Conservation (phyloP, 768 basidiomycete species). For the Phaffia tasmanica region DNA sequence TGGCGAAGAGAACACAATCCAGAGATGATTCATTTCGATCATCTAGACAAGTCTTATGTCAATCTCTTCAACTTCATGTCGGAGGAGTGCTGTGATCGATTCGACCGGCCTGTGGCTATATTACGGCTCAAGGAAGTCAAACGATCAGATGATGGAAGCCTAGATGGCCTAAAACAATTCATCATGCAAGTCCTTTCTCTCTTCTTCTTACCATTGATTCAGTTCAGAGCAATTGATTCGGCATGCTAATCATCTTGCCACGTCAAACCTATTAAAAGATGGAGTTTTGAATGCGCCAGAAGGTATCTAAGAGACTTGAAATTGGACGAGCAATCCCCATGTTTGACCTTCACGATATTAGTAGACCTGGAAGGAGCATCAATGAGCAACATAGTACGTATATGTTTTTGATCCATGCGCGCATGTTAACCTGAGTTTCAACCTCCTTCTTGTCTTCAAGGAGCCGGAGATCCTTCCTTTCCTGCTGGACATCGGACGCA, state of each 20-base stretch:
- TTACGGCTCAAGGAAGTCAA: slow-evolving; percentile 31
- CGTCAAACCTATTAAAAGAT: not conserved
- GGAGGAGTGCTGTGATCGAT: slow-evolving; percentile 28
- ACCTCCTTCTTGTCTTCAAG: slow-evolving; percentile 24
- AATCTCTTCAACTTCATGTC: slow-evolving; percentile 35
- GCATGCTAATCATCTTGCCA: not conserved
- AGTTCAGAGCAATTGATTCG: no score
- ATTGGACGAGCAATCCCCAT: not conserved
- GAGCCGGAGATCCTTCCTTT: slow-evolving; percentile 37
- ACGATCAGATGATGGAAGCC: slow-evolving; percentile 28
- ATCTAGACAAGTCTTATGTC: slow-evolving; percentile 25
- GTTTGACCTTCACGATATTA: slow-evolving; percentile 13
- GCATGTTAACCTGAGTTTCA: no score
- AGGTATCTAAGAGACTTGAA: slow-evolving; percentile 10
- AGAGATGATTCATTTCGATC: slow-evolving; percentile 27
- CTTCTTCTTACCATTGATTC: no score
- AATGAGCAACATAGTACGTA: slow-evolving; percentile 35
- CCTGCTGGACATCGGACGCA: slow-evolving; percentile 32
- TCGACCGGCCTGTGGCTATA: slow-evolving; percentile 33
- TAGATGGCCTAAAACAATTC: slow-evolving; percentile 33
- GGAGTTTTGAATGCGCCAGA: slow-evolving; percentile 13
- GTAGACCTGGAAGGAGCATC: slow-evolving; percentile 36
- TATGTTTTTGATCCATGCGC: not conserved
- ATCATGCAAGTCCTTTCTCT: not conserved
- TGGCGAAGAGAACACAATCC: slow-evolving; percentile 28